phyloP scores from a whole-genome alignment of 129 eudicot species.

The Solidago caesia region DNA sequence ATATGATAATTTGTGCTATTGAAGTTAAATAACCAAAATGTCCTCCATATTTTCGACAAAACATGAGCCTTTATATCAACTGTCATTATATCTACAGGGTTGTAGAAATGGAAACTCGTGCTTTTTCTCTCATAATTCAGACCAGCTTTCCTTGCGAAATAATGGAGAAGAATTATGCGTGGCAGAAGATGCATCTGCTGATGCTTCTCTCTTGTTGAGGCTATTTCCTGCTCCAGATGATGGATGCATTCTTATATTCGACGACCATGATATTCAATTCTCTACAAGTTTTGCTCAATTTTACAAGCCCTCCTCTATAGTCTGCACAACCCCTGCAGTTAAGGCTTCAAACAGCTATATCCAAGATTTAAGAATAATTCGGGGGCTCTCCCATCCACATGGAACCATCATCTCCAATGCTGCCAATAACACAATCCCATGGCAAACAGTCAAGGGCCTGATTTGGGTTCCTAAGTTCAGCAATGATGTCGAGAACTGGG shows the following conservation, averaged over 20 bases:
- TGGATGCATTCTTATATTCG: slow-evolving; percentile 59
- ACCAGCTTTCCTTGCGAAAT: slow-evolving; percentile 28
- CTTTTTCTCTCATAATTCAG: slow-evolving; percentile 65
- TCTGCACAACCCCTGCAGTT: slow-evolving; percentile 49
- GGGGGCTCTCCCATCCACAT: slow-evolving; percentile 55
- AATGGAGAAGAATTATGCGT: slow-evolving; percentile 36
- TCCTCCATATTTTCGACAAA: background rate
- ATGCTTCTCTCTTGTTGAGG: slow-evolving; percentile 51
- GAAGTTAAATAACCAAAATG: background rate
- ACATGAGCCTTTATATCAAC: background rate
- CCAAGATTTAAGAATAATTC: slow-evolving; percentile 38
- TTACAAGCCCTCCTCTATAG: slow-evolving; percentile 50
- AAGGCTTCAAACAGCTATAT: slow-evolving; percentile 28
- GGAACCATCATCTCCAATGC: slow-evolving; percentile 50
- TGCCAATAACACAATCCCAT: slow-evolving; percentile 49
- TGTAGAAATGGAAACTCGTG: slow-evolving; percentile 78
- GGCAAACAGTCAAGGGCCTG: slow-evolving; percentile 57
- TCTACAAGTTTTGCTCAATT: slow-evolving; percentile 48
- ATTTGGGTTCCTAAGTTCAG: slow-evolving; percentile 76
- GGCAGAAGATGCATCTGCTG: slow-evolving; percentile 48
- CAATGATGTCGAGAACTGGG: slow-evolving; percentile 41
- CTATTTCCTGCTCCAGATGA: slow-evolving; percentile 57
- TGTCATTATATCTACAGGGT: slow-evolving; percentile 57
- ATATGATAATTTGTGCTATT: background rate
- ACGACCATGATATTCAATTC: slow-evolving; percentile 58